A percentile compares a stretch with the other conserved stretches of the same genome.
These are phyloP conservation scores for Pichia paraexigua DNA, from an alignment of 805 yeast species.

Conservation along the genomic window DNA sequence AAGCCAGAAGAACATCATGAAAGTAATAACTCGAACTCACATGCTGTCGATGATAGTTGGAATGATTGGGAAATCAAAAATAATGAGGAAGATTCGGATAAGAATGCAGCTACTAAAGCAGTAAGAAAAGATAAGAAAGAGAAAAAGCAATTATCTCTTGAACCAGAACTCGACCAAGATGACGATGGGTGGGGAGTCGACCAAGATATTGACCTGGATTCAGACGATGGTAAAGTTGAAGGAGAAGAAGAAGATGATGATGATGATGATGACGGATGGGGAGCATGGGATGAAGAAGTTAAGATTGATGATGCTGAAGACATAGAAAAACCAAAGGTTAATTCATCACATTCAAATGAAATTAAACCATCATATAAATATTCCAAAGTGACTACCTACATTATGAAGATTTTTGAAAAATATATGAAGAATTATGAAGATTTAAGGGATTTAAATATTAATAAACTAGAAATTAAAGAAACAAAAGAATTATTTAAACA, in stretches of 20 bases:
- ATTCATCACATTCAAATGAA: background rate
- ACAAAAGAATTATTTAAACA: constrained; percentile 17
- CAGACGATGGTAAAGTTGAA: constrained; percentile 19
- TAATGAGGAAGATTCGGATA: background rate
- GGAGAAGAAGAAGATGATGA: constrained; percentile 14
- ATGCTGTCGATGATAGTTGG: background rate
- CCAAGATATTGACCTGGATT: constrained; percentile 2
- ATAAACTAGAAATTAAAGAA: constrained; percentile 14
- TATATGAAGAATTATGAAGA: constrained; percentile 16
- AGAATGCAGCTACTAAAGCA: background rate
- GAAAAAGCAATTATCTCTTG: background rate
- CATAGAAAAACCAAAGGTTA: background rate
- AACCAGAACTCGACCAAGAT: background rate
- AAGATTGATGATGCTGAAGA: constrained; percentile 6
- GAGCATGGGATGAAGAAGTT: constrained; percentile 14
- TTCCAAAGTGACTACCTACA: constrained; percentile 13
- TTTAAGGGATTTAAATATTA: constrained; percentile 10
- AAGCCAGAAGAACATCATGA: background rate
- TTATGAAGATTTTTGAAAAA: constrained; percentile 12
- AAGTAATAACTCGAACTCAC: background rate
- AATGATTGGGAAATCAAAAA: background rate
- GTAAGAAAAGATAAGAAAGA: background rate
- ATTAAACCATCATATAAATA: constrained; percentile 12
- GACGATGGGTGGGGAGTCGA: constrained; percentile 9
- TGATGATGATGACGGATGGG: constrained; percentile 26